phyloP scores from a whole-genome alignment of 805 yeast species.

The Jamesozyma piceae region DNA sequence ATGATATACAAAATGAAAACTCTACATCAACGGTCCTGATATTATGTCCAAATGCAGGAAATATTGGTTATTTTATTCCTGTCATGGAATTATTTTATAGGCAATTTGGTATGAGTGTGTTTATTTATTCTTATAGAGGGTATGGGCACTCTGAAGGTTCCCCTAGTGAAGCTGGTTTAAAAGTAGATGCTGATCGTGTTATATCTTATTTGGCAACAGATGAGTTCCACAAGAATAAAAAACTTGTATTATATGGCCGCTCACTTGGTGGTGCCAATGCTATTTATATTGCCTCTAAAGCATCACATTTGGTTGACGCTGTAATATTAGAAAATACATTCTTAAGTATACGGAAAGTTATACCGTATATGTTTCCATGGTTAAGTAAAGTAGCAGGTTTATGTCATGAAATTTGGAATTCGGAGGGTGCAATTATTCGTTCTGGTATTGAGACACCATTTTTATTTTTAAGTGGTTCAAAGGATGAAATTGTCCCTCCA shows the following conservation, averaged over 20 bases:
- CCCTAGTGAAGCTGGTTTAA: constrained; percentile 71
- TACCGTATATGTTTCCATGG: constrained; percentile 67
- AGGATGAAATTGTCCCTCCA: constrained; percentile 91
- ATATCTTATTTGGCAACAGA: constrained; percentile 49
- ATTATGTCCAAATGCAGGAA: constrained; percentile 90
- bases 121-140: constrained; percentile 83
- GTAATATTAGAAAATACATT: constrained; percentile 83
- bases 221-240: constrained; percentile 39
- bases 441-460: constrained; percentile 52
- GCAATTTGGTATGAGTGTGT: constrained; percentile 61
- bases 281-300: constrained; percentile 62
- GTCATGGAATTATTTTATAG: constrained; percentile 61
- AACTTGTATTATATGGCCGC: constrained; percentile 68
- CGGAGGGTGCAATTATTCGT: constrained; percentile 47
- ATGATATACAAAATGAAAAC: constrained; percentile 31
- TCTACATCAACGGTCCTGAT: constrained; percentile 58
- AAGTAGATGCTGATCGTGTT: constrained; percentile 69
- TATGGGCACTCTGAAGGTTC: constrained; percentile 74
- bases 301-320: constrained; percentile 45
- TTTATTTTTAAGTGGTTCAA: constrained; percentile 59
- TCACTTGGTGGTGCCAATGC: constrained; percentile 95
- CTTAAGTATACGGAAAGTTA: constrained; percentile 57
- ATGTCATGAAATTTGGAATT: constrained; percentile 79
- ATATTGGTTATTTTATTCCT: constrained; percentile 85
- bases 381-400: constrained; percentile 45